phyloP scores from a whole-genome alignment of 2,329 filamentous ascomycete species.

The Mycosphaerelloides madeirae region DNA sequence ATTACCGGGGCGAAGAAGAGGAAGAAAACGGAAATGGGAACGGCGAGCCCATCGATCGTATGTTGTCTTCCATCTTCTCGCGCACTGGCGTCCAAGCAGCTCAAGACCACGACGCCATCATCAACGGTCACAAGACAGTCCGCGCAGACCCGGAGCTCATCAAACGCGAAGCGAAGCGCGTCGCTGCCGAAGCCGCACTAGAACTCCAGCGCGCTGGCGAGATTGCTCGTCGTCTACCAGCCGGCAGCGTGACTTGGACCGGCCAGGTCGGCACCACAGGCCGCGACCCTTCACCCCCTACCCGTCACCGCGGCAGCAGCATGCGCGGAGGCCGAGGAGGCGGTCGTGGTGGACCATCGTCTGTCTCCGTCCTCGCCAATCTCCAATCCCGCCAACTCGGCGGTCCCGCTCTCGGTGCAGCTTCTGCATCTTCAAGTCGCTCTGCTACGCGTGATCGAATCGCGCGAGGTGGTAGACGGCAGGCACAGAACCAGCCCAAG shows the following conservation, averaged over 20 bases:
- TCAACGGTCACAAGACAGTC: constrained; percentile 63
- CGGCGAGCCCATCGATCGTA: constrained; percentile 58
- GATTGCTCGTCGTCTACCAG: constrained; percentile 65
- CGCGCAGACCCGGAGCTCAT: constrained; percentile 74
- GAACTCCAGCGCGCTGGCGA: constrained; percentile 70
- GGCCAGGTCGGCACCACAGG: constrained; percentile 76
- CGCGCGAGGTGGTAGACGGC: not conserved
- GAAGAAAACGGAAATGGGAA: constrained; percentile 21
- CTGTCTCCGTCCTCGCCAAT: constrained; percentile 41
- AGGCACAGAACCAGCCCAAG: constrained; percentile 26
- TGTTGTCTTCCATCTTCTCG: constrained; percentile 86
- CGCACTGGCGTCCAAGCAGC: constrained; percentile 83
- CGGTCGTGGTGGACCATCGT: constrained; percentile 36
- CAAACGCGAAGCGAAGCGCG: constrained; percentile 72
- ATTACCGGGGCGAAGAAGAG: constrained; percentile 34
- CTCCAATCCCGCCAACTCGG: constrained; percentile 39
- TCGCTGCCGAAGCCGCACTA: constrained; percentile 71
- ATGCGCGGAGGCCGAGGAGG: constrained; percentile 29
- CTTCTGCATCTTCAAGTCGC: constrained; percentile 29
- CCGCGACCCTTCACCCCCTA: constrained; percentile 54
- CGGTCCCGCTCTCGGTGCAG: constrained; percentile 22
- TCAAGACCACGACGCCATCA: constrained; percentile 86
- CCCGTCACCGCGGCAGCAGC: constrained; percentile 42
- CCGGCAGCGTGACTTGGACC: constrained; percentile 91
- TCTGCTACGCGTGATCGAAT: constrained; percentile 21